Evolutionary conservation across 495 filamentous ascomycete genomes (phyloP), one percentile per base, ranked within the genome.

Genomic region (Neurospora tetraspora): DNA sequence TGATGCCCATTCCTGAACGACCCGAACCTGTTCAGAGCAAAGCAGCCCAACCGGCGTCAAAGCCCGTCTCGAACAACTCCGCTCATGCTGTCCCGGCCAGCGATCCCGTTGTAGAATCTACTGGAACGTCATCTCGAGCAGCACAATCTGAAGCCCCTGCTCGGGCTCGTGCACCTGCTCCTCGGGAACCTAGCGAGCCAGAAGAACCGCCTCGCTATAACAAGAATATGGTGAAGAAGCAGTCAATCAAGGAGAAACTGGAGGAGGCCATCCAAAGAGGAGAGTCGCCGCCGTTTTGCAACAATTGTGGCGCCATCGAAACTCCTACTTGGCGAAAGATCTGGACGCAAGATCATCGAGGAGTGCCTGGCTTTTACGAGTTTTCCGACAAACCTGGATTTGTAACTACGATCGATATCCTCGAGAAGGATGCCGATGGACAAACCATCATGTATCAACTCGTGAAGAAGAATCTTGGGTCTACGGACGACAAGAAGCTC

Each of bases 271-370:
- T 97, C 39, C 82, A 85, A 27, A 84, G 86, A 70, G 95, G 95
- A 2, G 85, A 93, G 73, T 88, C 92, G 80, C 96, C 96, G 0
- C 89, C 90, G 5, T 98, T 89, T 76, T 99, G 96, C 79, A 88
- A 88, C 71, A 96, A 98, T 78, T 99, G 96, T 76, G 96, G 96
- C 7, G 91, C 92, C 18, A 96, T 99, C 72, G 92, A 97, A 77
- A 99, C 96, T 1, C 92, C 95, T 1, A 97, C 94, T 0, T 99
- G 96, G 96, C 88, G 96, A 40, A 96, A 94, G 73, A 92, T 94
- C 2, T 97, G 91, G 87, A 87, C 88, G 11, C 92, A 92, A 77
- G 85, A 91, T 8, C 82, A 89, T 31, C 77, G 82, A 18, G 92
- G 92, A 0, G 83, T 82, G 37, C 90, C 91, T 12, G 80, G 85